Conservation (phyloP, 768 basidiomycete species). For the Thelephora ganbajun region DNA sequence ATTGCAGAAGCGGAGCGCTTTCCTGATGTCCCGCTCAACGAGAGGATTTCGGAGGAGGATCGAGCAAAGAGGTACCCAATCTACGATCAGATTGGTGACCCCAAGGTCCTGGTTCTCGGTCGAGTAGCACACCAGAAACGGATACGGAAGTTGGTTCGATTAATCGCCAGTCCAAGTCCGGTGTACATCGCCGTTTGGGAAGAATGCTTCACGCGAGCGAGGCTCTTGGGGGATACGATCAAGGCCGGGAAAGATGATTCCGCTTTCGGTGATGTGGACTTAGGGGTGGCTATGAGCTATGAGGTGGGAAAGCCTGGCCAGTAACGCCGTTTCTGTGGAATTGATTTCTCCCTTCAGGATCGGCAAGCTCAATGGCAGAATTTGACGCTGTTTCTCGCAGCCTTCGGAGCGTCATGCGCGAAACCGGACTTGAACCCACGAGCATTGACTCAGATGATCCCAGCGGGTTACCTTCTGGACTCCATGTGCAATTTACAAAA, state of each 20-base stretch:
- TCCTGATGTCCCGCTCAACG: conserved; percentile 38
- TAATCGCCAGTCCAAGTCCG: conserved; percentile 47
- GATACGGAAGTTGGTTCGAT: conserved; percentile 53
- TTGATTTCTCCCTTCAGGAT: conserved; percentile 29
- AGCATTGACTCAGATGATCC: conserved; percentile 40
- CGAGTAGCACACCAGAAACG: conserved; percentile 73
- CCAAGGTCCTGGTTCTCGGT: conserved; percentile 53
- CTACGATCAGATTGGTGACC: conserved; percentile 72
- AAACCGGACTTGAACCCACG: conserved; percentile 35
- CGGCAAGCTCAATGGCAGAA: conserved; percentile 77
- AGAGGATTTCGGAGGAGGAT: conserved; percentile 42
- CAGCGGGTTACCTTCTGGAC: conserved; percentile 50
- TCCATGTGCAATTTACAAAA: conserved; percentile 51
- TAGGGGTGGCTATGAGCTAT: background rate
- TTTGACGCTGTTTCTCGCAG: conserved; percentile 61
- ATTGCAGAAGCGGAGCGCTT: conserved; percentile 56
- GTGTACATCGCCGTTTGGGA: conserved; percentile 73
- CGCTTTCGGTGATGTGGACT: background rate
- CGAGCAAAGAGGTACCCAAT: conserved; percentile 55
- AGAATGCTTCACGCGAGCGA: conserved; percentile 72
- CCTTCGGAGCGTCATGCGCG: conserved; percentile 54
- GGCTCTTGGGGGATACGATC: background rate
- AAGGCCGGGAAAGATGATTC: background rate
- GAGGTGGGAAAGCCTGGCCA: background rate
- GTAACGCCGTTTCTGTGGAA: background rate